phyloP scores from a whole-genome alignment of 2,329 filamentous ascomycete genomes.

The Elsinoe ampelina region DNA sequence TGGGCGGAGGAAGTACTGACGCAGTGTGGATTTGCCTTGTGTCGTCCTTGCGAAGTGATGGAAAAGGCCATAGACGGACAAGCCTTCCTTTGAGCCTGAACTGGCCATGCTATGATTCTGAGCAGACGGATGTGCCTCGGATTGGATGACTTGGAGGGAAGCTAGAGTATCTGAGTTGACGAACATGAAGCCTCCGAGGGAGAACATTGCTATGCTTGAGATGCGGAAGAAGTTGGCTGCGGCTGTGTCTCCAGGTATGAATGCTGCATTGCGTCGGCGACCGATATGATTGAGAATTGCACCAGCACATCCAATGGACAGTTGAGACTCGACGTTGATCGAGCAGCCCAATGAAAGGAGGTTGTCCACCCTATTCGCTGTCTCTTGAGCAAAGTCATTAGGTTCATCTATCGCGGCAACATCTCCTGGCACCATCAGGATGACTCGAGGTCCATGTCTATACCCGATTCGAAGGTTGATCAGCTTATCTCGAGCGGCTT shows the following conservation, averaged over 20 bases:
- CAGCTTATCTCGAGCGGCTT: slow-evolving; percentile 57
- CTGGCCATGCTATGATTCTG: slow-evolving; percentile 62
- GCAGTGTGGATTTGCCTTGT: slow-evolving; percentile 65
- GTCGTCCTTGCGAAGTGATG: slow-evolving; percentile 63
- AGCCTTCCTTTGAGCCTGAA: slow-evolving; percentile 63
- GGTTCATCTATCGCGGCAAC: slow-evolving; percentile 28
- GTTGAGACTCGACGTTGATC: slow-evolving; percentile 63
- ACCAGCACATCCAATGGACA: slow-evolving; percentile 78
- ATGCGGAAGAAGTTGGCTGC: slow-evolving; percentile 51
- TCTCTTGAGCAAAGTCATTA: slow-evolving; percentile 36
- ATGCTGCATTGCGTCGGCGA: slow-evolving; percentile 54
- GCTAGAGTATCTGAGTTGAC: slow-evolving; percentile 70
- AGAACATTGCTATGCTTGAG: slow-evolving; percentile 63
- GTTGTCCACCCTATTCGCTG: slow-evolving; percentile 41
- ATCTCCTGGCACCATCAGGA: slow-evolving; percentile 55
- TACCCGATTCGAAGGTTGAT: slow-evolving; percentile 47
- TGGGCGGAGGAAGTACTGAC: slow-evolving; percentile 75
- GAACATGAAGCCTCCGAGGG: slow-evolving; percentile 56
- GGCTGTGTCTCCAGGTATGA: slow-evolving; percentile 50
- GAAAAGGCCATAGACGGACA: slow-evolving; percentile 79
- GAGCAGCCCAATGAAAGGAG: slow-evolving; percentile 59
- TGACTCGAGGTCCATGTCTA: slow-evolving; percentile 38
- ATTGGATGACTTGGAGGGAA: slow-evolving; percentile 75
- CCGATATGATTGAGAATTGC: slow-evolving; percentile 73
- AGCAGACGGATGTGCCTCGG: slow-evolving; percentile 72